Evolutionary conservation across 73 alveolate species (phyloP), one percentile per base, ranked within the genome.

Genomic region (Tetrahymena borealis): DNA sequence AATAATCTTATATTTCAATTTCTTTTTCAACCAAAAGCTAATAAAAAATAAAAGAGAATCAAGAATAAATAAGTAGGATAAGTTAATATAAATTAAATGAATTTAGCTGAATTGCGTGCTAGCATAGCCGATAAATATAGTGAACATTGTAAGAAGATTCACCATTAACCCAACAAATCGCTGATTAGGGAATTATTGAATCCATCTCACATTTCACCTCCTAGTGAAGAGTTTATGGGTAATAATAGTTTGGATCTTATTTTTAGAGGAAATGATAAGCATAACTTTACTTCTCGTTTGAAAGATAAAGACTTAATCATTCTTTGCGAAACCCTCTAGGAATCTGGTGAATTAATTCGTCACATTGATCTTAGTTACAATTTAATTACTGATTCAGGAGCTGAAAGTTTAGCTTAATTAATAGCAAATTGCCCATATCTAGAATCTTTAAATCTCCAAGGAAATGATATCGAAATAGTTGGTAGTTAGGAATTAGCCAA

Each of bases 401-500:
- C 99, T 93, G 94, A 97, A 78, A 96, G 97, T 32, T 95, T 98
- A 60, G 96, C 99, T 11, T 96, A 97, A 93, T 94, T 98, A 90
- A 93, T 98, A 90, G 94, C 91, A 90, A 96, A 96, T 35, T 96
- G 98, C 33, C 96, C 94, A 39, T 94, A 98, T 91, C 98, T 98
- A 90, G 96, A 97, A 91, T 97, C 98, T 35, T 96, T 98, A 39
- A 98, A 98, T 95, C 94, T 98, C 41, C 95, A 97, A 92, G 99
- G 99, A 9, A 98, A 98, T 97, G 93, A 94, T 95, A 98, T 98
- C 4, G 96, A 97, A 24, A 95, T 94, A 32, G 98, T 95, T 37
- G 99, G 99, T 10, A 98, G 99, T n/a, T 97, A 97, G 94, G 93
- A 94, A 91, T 90, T 98, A 85, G 98, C 99, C 33, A 98, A 98